Evolutionary conservation across 2,329 filamentous ascomycete species (phyloP), one percentile per base, ranked within the genome.

Genomic region (Macrophomina phaseolina): DNA sequence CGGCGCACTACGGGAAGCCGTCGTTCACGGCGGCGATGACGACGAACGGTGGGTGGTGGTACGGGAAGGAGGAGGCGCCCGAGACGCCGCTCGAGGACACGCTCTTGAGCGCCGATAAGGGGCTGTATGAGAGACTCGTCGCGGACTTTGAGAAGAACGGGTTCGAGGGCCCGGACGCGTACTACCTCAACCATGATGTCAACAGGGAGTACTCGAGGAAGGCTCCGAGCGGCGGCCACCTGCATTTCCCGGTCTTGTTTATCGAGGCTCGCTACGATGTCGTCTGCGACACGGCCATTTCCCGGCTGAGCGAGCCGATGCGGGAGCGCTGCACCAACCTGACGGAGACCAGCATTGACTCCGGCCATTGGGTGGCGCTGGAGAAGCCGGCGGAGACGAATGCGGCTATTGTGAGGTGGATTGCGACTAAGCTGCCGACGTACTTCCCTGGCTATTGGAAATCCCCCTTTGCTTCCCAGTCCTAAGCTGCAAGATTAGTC

Each of bases 261-360:
- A 75, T 80, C 64, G 77, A 81, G 52, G 79, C 77, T 0, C 74
- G 73, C 36, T 79, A 75, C 64, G 82, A 84, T 65, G 61, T 68
- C 2, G 73, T 80, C 12, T 81, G 80, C 58, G 75, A 77, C 5
- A 78, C 77, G 1, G 71, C 72, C 38, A 73, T 71, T 3, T 73
- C 74, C 3, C 70, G 76, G 66, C 68, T 68, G 7, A 78, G 76
- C 55, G 74, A 73, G 49, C 56, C 56, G 30, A 61, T 61, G 56
- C 18, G 56, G 42, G 56, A 61, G 56, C 30, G 12, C 14, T 61
- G 56, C 40, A 46, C 14, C 4, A 75, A 82, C 7, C 69, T 85
- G 51, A 81, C 79, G 0, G 78, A 80, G 18, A 75, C 82, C 79
- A 16, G 81, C 81, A 66, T 83, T 78, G 72, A 85, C 34, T 32